Percentiles rank a stretch among this genome's conserved stretches.
Evolutionary conservation across 345 rosid species (phyloP).

Genomic region (Ricinus communis): DNA sequence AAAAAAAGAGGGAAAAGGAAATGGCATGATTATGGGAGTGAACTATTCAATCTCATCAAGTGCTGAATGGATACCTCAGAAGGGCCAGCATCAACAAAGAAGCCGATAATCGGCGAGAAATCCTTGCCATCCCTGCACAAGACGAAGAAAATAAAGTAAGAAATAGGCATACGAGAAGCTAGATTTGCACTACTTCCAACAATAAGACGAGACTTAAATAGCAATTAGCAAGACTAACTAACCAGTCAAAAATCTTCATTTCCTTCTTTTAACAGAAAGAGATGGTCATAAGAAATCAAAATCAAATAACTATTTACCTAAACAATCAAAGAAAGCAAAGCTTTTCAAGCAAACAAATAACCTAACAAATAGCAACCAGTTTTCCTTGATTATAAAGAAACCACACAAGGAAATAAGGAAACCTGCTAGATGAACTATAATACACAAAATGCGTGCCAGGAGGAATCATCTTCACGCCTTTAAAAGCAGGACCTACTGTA

Average conservation of each 20-base stretch:
- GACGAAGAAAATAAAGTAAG: background rate
- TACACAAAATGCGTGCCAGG: slow-evolving; percentile 85
- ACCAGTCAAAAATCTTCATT: no score
- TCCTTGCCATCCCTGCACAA: slow-evolving; percentile 77
- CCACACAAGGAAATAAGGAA: background rate
- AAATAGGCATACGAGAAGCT: background rate
- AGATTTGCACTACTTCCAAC: background rate
- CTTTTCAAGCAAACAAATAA: background rate
- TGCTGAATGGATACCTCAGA: slow-evolving; percentile 50
- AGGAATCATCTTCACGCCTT: slow-evolving; percentile 96
- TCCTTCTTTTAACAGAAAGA: no score
- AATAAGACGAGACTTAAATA: background rate
- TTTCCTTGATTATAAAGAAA: background rate
- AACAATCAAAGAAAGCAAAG: background rate
- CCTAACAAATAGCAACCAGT: no score
- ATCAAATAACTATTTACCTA: no score
- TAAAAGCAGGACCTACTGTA: slow-evolving; percentile 67
- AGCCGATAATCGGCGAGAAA: slow-evolving; percentile 79
- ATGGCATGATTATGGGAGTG: no score
- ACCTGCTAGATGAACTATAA: slow-evolving; percentile 83
- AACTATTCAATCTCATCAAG: no score
- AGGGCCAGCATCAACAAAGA: slow-evolving; percentile 56
- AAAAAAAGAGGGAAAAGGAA: no score
- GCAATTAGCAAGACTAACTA: no score
- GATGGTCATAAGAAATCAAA: no score